Percentiles rank a stretch among this genome's conserved stretches.
phyloP scores from a whole-genome alignment of 2,329 filamentous ascomycete species.

The Beauveria medogensis region DNA sequence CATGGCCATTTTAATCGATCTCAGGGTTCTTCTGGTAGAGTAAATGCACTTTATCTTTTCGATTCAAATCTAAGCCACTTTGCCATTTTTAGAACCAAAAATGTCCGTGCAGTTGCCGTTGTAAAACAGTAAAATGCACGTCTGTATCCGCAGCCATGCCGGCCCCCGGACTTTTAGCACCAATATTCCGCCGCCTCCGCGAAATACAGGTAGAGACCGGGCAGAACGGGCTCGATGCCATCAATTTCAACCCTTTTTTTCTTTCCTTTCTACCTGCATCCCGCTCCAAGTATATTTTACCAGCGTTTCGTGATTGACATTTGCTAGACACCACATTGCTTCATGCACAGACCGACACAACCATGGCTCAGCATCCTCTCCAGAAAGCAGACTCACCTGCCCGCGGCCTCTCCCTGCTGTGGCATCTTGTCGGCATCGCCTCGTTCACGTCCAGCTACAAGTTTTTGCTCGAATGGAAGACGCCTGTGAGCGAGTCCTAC shows the following conservation, averaged over 20 bases:
- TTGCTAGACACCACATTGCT: not conserved
- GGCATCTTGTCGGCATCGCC: conserved; percentile 48
- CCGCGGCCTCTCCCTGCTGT: conserved; percentile 49
- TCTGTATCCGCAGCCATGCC: not conserved
- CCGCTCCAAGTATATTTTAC: no score
- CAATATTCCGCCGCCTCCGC: conserved; percentile 7
- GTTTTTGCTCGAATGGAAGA: conserved; percentile 42
- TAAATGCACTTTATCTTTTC: not conserved
- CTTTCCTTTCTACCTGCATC: no score
- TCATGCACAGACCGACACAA: not conserved
- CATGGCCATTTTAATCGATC: not conserved
- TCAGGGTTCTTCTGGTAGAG: not conserved
- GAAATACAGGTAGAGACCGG: not conserved
- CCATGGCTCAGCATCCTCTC: conserved; percentile 48
- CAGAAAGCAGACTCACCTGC: conserved; percentile 61
- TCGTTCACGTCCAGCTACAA: conserved; percentile 47
- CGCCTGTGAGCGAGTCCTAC: conserved; percentile 48
- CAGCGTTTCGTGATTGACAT: no score
- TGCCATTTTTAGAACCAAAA: not conserved
- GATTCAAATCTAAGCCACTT: not conserved
- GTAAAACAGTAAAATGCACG: no score
- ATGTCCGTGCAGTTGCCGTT: not conserved
- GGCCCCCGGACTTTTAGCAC: not conserved
- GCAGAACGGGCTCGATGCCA: no score
- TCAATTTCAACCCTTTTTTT: not conserved